Base-by-base conservation (phyloP, 306 rosid species). In the Arachis hypogaea region DNA sequence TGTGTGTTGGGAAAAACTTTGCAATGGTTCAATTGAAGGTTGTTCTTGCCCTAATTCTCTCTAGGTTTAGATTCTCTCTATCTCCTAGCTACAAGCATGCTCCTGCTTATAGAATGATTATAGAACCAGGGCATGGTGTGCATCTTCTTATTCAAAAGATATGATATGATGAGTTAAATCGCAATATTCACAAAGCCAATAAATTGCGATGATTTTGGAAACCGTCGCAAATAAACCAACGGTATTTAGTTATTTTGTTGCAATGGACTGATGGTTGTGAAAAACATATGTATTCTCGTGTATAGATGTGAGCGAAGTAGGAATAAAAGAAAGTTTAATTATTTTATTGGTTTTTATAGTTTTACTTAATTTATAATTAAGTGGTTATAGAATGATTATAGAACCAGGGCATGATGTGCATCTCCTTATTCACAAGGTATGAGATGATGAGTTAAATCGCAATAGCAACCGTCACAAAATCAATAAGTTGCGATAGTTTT, bases 1-100 rank as follows among this genome's bases (percentile, higher is more conserved):
- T 90, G 65, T 94, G 99, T 64, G 59, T 94, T 18, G 99, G 99
- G 14, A 89, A 82, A 70, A 92, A 88, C 86, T 89, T 92, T 18
- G 99, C 99, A 3, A 81, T 92, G 89, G 87, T 88, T 11, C 76
- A 92, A 63, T 36, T 94, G 79, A 94, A 92, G 84, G 81, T 94
- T 59, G 84, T 80, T 71, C 59, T 83, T 0, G 73, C 87, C 0
- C 84, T 83, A 22, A 83, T 83, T 16, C 50, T 83, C 67, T 76
- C 84, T 45, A 88, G 81, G 66, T 89, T 94, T 59, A 61, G 75
- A 36, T 85, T 94, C 78, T 81, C 96, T 5, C 56, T 91, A 2
- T 94, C 98, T 41, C 91, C 94, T 36, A 77, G 77, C 5, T 91
- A 94, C 62, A 80, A 7, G 59, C 98, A 94, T 51, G 89, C 85